Evolutionary conservation across 768 basidiomycete genomes (phyloP), one percentile per base, ranked within the genome.

Genomic region (Leccinellum albellum): DNA sequence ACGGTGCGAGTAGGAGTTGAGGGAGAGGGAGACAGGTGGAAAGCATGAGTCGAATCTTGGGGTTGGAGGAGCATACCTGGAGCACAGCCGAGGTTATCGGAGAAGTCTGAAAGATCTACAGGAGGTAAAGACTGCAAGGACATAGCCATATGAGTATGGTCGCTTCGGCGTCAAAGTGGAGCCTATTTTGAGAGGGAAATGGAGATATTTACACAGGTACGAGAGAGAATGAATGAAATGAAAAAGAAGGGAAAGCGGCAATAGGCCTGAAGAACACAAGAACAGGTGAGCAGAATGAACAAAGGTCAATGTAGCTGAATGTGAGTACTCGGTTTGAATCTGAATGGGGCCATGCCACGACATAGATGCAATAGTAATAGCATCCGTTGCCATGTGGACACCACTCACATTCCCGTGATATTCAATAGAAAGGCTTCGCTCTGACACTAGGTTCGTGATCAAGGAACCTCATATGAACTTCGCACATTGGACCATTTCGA

Each of bases 1-100:
- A 92, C 84, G 0, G 90, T 91, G 54, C 90, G 80, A n/a, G 80
- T 80, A 49, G 61, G 29, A 24, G 45, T 10, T 3, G 62, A 55
- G 17, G 44, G 28, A 3, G 63, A 53, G 17, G 69, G 53, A 10
- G 66, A 57, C 15, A 55, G 8, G 17, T 49, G 55, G 1, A 48
- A 20, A 42, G 8, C 15, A 35, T 53, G 56, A 23, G 46, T 52
- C 32, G 48, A 29, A 20, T 64, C 55, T 4, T 60, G 59, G 0
- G 52, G 49, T 1, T 47, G 58, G 15, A 55, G 37, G 29, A 50
- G 61, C 15, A 45, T 31, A 32, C 28, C 23, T 12, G 33, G 31
- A 28, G 49, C 46, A 12, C 51, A 62, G 20, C 51, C 57, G 31
- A 50, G 55, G 53, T 40, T 53, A 26, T 61, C 59, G 59, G 61